Conservation (phyloP, 768 basidiomycete genomes). For the Russula brevipes region DNA sequence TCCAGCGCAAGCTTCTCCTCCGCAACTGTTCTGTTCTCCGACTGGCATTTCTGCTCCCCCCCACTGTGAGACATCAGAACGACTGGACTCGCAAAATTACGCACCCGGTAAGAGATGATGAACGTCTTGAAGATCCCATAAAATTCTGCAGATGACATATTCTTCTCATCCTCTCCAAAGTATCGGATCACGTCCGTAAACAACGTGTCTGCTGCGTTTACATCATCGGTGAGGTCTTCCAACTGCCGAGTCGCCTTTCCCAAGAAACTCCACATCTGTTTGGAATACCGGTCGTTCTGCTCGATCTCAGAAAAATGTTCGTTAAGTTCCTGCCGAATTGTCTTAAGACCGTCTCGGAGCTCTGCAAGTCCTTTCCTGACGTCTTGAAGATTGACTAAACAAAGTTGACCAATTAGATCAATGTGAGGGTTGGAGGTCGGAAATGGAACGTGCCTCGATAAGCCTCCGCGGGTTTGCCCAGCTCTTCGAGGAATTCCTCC, state of each 20-base stretch:
- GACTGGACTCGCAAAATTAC: slow-evolving; percentile 21
- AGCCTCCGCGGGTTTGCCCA: slow-evolving; percentile 85
- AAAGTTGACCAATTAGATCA: slow-evolving; percentile 18
- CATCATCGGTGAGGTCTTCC: slow-evolving; percentile 81
- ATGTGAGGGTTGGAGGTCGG: background rate
- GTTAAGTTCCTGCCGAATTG: slow-evolving; percentile 73
- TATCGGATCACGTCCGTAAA: slow-evolving; percentile 84
- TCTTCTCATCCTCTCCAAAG: slow-evolving; percentile 91
- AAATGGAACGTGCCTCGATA: slow-evolving; percentile 57
- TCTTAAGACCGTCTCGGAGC: slow-evolving; percentile 68
- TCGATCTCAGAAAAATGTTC: slow-evolving; percentile 74
- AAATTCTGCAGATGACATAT: slow-evolving; percentile 83
- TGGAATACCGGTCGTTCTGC: slow-evolving; percentile 71
- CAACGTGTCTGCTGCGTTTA: slow-evolving; percentile 77
- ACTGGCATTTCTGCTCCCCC: slow-evolving; percentile 72
- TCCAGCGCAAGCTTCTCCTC: slow-evolving; percentile 67
- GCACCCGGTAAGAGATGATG: slow-evolving; percentile 83
- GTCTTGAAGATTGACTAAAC: slow-evolving; percentile 77
- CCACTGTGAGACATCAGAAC: slow-evolving; percentile 2
- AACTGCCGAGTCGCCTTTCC: slow-evolving; percentile 69
- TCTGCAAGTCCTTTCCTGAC: slow-evolving; percentile 70
- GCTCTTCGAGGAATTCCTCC: slow-evolving; percentile 83
- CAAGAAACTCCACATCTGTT: slow-evolving; percentile 89
- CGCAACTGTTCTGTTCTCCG: slow-evolving; percentile 66
- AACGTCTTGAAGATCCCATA: slow-evolving; percentile 98